phyloP scores from a whole-genome alignment of 352 stramenopile species.

The Phytophthora crassamura region DNA sequence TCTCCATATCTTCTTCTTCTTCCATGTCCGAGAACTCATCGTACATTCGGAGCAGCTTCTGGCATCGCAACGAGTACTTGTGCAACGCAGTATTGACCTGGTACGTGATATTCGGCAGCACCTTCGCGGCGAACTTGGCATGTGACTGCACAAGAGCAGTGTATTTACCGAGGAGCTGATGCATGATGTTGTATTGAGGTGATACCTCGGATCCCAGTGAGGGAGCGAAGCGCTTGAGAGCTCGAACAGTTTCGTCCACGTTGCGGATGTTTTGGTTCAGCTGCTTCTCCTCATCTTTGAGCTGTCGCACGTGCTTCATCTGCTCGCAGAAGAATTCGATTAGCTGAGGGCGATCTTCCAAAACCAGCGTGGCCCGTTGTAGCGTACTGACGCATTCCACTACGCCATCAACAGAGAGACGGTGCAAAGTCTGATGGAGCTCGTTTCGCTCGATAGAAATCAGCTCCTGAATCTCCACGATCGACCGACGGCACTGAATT shows the following conservation, averaged over 20 bases:
- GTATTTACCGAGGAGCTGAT: constrained; percentile 60
- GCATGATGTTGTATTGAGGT: constrained; percentile 57
- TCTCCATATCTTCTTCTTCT: constrained; percentile 67
- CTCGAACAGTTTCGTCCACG: constrained; percentile 67
- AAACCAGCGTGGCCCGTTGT: constrained; percentile 51
- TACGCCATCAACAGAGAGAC: constrained; percentile 45
- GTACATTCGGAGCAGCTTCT: constrained; percentile 57
- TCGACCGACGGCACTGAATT: constrained; percentile 68
- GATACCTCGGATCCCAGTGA: constrained; percentile 32
- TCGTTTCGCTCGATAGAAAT: constrained; percentile 57
- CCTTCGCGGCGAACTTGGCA: constrained; percentile 68
- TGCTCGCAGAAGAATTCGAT: constrained; percentile 80
- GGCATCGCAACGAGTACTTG: constrained; percentile 58
- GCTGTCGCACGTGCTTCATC: constrained; percentile 57
- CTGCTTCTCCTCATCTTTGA: constrained; percentile 64
- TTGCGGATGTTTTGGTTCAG: constrained; percentile 75
- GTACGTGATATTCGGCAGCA: constrained; percentile 72
- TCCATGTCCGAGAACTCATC: constrained; percentile 55
- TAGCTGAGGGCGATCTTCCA: constrained; percentile 75
- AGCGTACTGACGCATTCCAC: constrained; percentile 48
- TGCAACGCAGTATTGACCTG: constrained; percentile 67
- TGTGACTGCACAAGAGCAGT: constrained; percentile 52
- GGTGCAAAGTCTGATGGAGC: constrained; percentile 48
- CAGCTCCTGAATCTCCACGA: constrained; percentile 67
- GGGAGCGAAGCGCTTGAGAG: constrained; percentile 54